Evolutionary conservation across 2,329 filamentous ascomycete genomes (phyloP), one percentile per base, ranked within the genome.

Genomic region (Aureobasidium sp.): DNA sequence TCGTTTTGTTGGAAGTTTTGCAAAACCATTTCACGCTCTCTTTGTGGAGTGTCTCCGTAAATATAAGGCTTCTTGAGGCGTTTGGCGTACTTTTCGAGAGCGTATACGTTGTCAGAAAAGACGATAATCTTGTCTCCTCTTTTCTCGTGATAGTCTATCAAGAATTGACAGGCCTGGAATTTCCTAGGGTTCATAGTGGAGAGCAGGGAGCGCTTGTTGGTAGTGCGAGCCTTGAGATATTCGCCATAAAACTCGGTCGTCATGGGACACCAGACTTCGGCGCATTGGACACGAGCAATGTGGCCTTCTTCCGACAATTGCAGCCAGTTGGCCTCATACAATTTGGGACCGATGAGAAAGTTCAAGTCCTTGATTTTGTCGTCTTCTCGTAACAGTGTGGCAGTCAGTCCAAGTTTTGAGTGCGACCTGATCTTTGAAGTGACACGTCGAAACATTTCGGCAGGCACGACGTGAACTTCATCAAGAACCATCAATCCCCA

Each of bases 281-380:
- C 94, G 74, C 94, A 99, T 74, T 99, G 94, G 1, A 99, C 94
- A 68, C 91, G 88, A 39, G 94, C 94, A 73, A 99, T 99, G 72
- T 97, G 92, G 0, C 94, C 94, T 75, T 97, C 91, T 70, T 97
- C 90, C 1, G 93, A 94, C 44, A 99, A 83, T 74, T 99, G 94
- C 87, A 97, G 96, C 94, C 94, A 99, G 74, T 99, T 99, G 31
- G 94, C 94, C 75, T 99, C 94, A 72, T 96, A 99, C 0, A 99
- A 81, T 74, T 99, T 99, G 0, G 94, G 94, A 0, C 94, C 94
- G 70, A 99, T 97, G 63, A 99, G 78, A 72, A 97, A 99, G 74
- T 99, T 99, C 49, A 99, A 77, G 79, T 97, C 92, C 29, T 90
- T 90, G 72, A 99, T 99, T 78, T 97, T 97, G 80, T 99, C 93